These are phyloP conservation scores for Stevia rebaudiana DNA, from an alignment of 140 eudicot genomes.

Conservation along the genomic window DNA sequence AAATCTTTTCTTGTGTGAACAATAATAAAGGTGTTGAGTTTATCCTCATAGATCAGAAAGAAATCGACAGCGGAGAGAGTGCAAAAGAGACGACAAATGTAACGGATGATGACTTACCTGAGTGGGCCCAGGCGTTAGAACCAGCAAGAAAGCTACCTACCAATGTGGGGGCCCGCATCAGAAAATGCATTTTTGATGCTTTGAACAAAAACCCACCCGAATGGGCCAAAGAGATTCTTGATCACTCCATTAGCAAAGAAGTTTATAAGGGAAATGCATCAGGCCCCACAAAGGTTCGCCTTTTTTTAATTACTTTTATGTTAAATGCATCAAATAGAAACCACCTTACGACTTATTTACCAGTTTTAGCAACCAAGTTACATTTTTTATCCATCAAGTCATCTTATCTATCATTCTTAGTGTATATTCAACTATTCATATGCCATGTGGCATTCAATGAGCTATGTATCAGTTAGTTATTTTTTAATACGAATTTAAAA, in stretches of 20 bases:
- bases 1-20: slow-evolving; percentile 57
- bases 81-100: slow-evolving; percentile 24
- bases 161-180: slow-evolving; percentile 90
- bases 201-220: slow-evolving; percentile 74
- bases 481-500: too few species aligned
- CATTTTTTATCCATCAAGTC: neutral
- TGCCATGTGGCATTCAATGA: neutral
- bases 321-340: neutral
- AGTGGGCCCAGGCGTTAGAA: slow-evolving; percentile 83
- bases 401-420: neutral
- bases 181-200: slow-evolving; percentile 70
- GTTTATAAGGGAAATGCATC: slow-evolving; percentile 98
- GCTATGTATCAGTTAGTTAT: too few species aligned
- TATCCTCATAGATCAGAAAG: slow-evolving; percentile 41
- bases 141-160: slow-evolving; percentile 96
- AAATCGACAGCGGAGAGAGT: slow-evolving; percentile 42
- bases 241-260: slow-evolving; percentile 82
- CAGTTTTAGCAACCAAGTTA: neutral
- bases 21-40: slow-evolving; percentile 36
- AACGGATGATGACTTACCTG: slow-evolving; percentile 51
- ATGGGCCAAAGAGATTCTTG: slow-evolving; percentile 73
- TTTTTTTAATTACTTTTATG: neutral
- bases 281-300: slow-evolving; percentile 98
- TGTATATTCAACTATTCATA: neutral
- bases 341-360: neutral